Evolutionary conservation across 2,329 filamentous ascomycete species (phyloP).

Genomic region (Fusarium algeriense): DNA sequence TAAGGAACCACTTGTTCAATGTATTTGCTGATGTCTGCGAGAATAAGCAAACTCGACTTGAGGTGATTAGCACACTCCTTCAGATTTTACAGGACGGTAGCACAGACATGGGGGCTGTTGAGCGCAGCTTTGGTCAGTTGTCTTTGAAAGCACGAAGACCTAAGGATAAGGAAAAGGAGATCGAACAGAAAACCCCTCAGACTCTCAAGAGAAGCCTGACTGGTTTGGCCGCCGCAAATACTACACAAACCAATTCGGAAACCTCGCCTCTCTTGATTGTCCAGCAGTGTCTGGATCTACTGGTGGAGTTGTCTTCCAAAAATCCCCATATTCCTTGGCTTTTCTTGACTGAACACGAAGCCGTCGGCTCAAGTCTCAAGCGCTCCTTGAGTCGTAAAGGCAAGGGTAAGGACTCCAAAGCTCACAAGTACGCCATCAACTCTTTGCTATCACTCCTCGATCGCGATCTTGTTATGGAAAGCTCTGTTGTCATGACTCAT

Average conservation of each 20-base stretch:
- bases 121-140: slow-evolving; percentile 93
- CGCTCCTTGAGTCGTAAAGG: slow-evolving; percentile 83
- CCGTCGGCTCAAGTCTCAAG: slow-evolving; percentile 79
- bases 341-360: slow-evolving; percentile 94
- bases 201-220: slow-evolving; percentile 81
- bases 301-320: slow-evolving; percentile 85
- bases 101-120: slow-evolving; percentile 90
- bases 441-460: slow-evolving; percentile 89
- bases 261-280: slow-evolving; percentile 95
- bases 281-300: slow-evolving; percentile 89
- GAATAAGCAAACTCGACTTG: slow-evolving; percentile 94
- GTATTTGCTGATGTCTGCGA: slow-evolving; percentile 93
- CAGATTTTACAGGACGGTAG: slow-evolving; percentile 97
- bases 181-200: slow-evolving; percentile 80
- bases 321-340: slow-evolving; percentile 90
- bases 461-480: slow-evolving; percentile 96
- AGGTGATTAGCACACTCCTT: slow-evolving; percentile 91
- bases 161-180: slow-evolving; percentile 71
- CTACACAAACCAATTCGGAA: slow-evolving; percentile 76
- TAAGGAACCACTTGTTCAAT: slow-evolving; percentile 84
- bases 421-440: slow-evolving; percentile 91
- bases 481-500: slow-evolving; percentile 95
- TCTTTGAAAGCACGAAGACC: slow-evolving; percentile 90
- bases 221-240: slow-evolving; percentile 61
- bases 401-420: slow-evolving; percentile 86